Base-by-base conservation (phyloP, 1,284 basidiomycete species). In the Pseudozyma pruni region DNA sequence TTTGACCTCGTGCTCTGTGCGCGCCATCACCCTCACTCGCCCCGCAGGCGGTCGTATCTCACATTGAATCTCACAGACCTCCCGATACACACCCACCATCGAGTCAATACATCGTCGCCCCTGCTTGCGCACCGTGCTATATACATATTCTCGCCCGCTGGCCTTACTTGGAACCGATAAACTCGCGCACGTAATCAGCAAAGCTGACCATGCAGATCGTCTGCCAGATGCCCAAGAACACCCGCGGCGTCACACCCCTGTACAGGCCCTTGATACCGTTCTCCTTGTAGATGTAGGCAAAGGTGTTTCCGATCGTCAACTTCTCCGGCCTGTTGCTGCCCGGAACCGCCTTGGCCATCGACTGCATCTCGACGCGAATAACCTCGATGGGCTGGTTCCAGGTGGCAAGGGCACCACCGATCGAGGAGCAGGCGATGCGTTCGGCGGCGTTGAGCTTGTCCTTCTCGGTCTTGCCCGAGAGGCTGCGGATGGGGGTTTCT, bases 381-480 rank as follows among this genome's bases (percentile, higher is more conserved):
- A 96, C 93, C 85, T 99, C 96, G 75, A 98, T 98, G 40, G 96
- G 96, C 84, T 99, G 96, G 84, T 99, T 99, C 96, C 96, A 99
- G 43, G 94, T 97, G 14, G 92, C 95, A 52, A 98, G 86, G 42
- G 96, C 94, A 84, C 96, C 96, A 27, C 86, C 95, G 70, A 98
- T 87, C 0, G 91, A 89, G n/a, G 92, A 93, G 19, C 94, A 88
- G 31, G 91, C 66, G 77, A 98, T 93, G 84, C 94, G 94, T 83
- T 99, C 95, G 16, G 88, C 32, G 11, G 92, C 88, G 61, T 88
- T 86, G 43, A 95, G 86, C 78, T 87, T 89, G 14, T 95, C 91
- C 37, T 86, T 86, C 70, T 94, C 91, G 41, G 79, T 76, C 56
- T 86, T 91, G 55, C 93, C 93, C 57, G 88, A 88, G 54, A 90